Base-by-base conservation (phyloP, 331 rosid genomes). In the Rosa hybrid region DNA sequence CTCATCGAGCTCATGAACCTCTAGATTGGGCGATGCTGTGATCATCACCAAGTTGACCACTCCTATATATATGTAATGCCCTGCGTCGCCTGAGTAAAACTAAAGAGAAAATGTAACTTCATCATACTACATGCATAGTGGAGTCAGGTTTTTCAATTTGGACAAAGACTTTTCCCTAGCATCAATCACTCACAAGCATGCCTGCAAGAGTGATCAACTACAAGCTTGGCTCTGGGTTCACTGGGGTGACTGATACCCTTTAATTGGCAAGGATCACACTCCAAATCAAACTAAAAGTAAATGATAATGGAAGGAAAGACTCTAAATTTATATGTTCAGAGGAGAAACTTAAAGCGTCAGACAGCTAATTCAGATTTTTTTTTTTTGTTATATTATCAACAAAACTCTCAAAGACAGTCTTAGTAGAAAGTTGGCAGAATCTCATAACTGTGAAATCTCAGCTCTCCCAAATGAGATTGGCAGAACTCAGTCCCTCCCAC, bases 21-120 rank as follows among this genome's bases (percentile, higher is more conserved):
- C 30, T 27, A 27, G 30, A 27, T 27, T 27, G 30, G 30, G 30
- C 30, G 30, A 27, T 27, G 30, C 30, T 27, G 30, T 27, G 30
- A 68, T 78, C 81, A 49, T 62, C 90, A 82, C 45, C 74, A 56
- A 46, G 44, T 41, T n/a, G 13, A 44, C 67, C 74, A 4, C 20
- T 17, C 30, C 53, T 13, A 34, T 77, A 18, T 62, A 60, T 20
- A 42, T 63, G 44, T 39, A 67, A 59, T 11, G 75, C 72, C 77
- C 80, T 78, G 42, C 17, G 75, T 63, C 60, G 90, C 91, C 94
- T 86, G 63, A 57, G 51, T 9, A 75, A 56, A 65, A 10, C 10
- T 14, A 54, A 64, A 74, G 20, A 9, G n/a, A 72, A 67, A 4
- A 57, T 42, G 62, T 4, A 59, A 84, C 12, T 13, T 49, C 81